phyloP scores from a whole-genome alignment of 2,329 filamentous ascomycete species.

The Calonectria pteridis region DNA sequence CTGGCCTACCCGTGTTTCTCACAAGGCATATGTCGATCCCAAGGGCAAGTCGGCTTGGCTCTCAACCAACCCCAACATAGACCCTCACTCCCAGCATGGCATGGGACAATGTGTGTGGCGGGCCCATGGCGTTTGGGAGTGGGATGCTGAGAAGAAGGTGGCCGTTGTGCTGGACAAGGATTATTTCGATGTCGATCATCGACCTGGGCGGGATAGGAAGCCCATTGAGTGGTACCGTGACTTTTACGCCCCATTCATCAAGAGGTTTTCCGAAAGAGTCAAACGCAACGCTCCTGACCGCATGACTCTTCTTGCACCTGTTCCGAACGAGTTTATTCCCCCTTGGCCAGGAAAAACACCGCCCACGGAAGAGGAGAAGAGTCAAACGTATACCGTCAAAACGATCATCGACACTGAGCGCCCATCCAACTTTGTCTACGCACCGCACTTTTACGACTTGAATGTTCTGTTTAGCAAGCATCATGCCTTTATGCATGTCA shows the following conservation, averaged over 20 bases:
- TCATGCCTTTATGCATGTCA: constrained; percentile 53
- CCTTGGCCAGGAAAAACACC: constrained; percentile 46
- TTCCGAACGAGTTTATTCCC: constrained; percentile 57
- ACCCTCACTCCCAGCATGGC: constrained; percentile 35
- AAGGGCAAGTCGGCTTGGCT: constrained; percentile 53
- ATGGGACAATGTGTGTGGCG: constrained; percentile 54
- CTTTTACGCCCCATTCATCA: constrained; percentile 56
- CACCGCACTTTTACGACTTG: constrained; percentile 58
- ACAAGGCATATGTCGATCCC: constrained; percentile 51
- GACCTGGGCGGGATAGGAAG: constrained; percentile 50
- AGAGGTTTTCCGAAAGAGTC: constrained; percentile 51
- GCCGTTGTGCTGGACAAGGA: constrained; percentile 44
- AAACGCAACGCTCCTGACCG: constrained; percentile 44
- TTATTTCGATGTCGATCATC: constrained; percentile 56
- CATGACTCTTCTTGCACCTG: constrained; percentile 55
- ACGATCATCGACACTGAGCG: constrained; percentile 44
- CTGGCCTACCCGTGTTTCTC: constrained; percentile 53
- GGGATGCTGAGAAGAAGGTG: constrained; percentile 48
- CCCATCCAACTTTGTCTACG: constrained; percentile 53
- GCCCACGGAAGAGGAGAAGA: constrained; percentile 12
- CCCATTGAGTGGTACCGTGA: constrained; percentile 57
- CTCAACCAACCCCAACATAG: constrained; percentile 32
- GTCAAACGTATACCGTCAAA: constrained; percentile 44
- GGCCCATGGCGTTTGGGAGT: constrained; percentile 54
- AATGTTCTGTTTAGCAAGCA: constrained; percentile 55